Conservation (phyloP, 371 early-diverging fungal species). For the Mucor sp. region DNA sequence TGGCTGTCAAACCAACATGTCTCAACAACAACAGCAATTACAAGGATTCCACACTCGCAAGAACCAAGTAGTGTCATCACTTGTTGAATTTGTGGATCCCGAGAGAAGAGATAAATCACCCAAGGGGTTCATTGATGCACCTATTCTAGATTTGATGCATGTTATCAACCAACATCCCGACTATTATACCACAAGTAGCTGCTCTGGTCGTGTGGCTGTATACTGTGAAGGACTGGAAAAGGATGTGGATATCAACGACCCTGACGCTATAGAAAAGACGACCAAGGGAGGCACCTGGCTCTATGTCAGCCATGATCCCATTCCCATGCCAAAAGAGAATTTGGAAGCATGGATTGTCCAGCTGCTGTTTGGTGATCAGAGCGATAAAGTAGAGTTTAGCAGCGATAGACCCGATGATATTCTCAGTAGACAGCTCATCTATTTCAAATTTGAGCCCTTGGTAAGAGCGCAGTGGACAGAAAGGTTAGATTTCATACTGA, state of each 20-base stretch:
- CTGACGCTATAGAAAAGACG: conserved; percentile 17
- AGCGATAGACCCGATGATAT: conserved; percentile 11
- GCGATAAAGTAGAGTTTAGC: conserved; percentile 28
- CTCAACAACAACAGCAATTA: background rate
- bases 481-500: background rate
- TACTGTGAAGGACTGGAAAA: conserved; percentile 51
- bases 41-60: conserved; percentile 33
- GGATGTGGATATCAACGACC: conserved; percentile 9
- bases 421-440: conserved; percentile 38
- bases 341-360: conserved; percentile 30
- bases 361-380: conserved; percentile 42
- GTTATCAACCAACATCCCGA: conserved; percentile 70
- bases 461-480: conserved; percentile 25
- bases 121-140: conserved; percentile 65
- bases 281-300: conserved; percentile 66
- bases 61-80: conserved; percentile 41
- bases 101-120: conserved; percentile 64
- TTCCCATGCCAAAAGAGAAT: conserved; percentile 35
- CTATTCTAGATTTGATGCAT: conserved; percentile 63
- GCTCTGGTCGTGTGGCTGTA: conserved; percentile 62
- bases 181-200: conserved; percentile 66
- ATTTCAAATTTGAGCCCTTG: conserved; percentile 69
- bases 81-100: conserved; percentile 56
- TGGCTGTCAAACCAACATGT: background rate
- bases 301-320: conserved; percentile 64